A percentile compares a stretch with the other conserved stretches of the same genome.
These are phyloP conservation scores for Corylus avellana DNA, from an alignment of 306 rosid genomes.

Conservation along the genomic window DNA sequence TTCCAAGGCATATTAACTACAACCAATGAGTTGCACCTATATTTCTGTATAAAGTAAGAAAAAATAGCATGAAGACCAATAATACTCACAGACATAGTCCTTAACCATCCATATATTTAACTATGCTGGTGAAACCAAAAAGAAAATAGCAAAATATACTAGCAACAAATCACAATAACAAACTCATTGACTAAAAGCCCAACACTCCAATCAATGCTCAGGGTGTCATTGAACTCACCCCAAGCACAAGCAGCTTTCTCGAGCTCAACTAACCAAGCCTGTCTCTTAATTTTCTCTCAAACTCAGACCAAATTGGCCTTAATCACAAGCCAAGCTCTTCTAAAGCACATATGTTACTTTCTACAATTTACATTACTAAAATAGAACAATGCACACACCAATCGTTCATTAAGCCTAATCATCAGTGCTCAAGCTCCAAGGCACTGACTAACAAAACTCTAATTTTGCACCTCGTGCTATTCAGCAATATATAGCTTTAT, in stretches of 20 bases:
- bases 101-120: too few relatives aligned
- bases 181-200: background rate
- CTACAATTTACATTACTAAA: too few relatives aligned
- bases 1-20: background rate
- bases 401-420: background rate
- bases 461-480: too few relatives aligned
- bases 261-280: background rate
- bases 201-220: background rate
- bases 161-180: background rate
- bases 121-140: background rate
- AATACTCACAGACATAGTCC: too few relatives aligned
- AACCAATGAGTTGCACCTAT: too few relatives aligned
- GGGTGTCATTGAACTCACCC: background rate
- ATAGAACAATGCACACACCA: too few relatives aligned
- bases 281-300: background rate
- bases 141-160: background rate
- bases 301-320: background rate
- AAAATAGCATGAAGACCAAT: background rate
- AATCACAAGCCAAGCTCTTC: background rate
- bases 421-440: background rate
- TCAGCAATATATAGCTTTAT: too few relatives aligned
- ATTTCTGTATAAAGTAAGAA: background rate
- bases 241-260: background rate
- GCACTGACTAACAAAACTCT: background rate
- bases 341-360: background rate